phyloP scores from a whole-genome alignment of 192 early-diverging fungal genomes.

The Ambispora gerdemannii region DNA sequence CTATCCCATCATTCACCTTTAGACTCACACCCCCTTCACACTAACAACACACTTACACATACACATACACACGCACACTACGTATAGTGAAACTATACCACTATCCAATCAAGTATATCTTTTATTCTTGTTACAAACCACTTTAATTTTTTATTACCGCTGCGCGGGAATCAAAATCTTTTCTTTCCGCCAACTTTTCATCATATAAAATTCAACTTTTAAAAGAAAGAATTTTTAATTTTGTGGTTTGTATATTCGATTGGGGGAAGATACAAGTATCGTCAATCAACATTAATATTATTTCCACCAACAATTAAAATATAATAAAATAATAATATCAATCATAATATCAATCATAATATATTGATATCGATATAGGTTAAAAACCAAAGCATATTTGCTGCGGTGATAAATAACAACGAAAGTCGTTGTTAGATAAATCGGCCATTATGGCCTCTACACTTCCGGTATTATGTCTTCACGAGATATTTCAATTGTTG shows the following conservation, averaged over 20 bases:
- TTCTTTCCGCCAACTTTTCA: background rate
- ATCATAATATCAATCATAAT: no score
- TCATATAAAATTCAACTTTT: background rate
- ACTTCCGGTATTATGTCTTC: conserved; percentile 1
- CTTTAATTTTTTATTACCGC: background rate
- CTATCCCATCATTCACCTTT: background rate
- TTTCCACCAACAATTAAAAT: background rate
- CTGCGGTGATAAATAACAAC: background rate
- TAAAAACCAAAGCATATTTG: background rate
- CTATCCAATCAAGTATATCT: background rate
- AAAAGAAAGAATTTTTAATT: background rate
- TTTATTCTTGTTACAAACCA: background rate
- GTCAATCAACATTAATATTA: background rate
- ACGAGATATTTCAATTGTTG: background rate
- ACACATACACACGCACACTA: no score
- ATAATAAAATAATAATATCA: background rate
- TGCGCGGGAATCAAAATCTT: background rate
- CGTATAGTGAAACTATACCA: background rate
- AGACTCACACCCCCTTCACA: no score
- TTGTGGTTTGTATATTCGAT: background rate
- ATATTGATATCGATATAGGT: no score
- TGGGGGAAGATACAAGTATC: no score
- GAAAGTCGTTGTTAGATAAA: background rate
- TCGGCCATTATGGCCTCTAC: conserved; percentile 1
- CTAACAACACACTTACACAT: no score